A percentile compares a stretch with the other conserved stretches of the same genome.
These are phyloP conservation scores for Arachnomyces sp. DNA, from an alignment of 2,329 filamentous ascomycete genomes.

Conservation along the genomic window DNA sequence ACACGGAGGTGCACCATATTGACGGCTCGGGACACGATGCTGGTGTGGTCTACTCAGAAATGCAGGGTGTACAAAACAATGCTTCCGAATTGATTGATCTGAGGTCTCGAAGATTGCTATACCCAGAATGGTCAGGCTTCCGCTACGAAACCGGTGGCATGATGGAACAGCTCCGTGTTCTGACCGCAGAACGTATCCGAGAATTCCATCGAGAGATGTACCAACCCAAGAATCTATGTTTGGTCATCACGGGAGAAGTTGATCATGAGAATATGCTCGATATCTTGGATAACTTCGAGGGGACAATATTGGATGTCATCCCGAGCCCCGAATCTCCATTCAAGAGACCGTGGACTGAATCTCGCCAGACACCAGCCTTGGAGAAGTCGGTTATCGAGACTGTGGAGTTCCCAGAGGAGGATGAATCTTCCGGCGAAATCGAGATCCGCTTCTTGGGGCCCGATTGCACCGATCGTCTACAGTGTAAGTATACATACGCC, in stretches of 20 bases:
- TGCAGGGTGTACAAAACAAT: constrained; percentile 89
- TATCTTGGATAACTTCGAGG: constrained; percentile 81
- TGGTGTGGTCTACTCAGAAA: constrained; percentile 95
- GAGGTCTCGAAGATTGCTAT: constrained; percentile 67
- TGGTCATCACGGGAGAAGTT: constrained; percentile 86
- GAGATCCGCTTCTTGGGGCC: constrained; percentile 82
- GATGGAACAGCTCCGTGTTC: constrained; percentile 78
- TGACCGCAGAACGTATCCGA: constrained; percentile 86
- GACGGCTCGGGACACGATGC: constrained; percentile 92
- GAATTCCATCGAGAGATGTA: constrained; percentile 96
- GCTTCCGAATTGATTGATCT: constrained; percentile 82
- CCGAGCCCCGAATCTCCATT: constrained; percentile 68
- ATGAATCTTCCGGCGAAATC: constrained; percentile 87
- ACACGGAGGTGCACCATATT: constrained; percentile 93
- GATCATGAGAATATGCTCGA: constrained; percentile 71
- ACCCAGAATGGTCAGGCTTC: constrained; percentile 84
- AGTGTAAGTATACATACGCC: constrained; percentile 33
- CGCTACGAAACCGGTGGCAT: constrained; percentile 97
- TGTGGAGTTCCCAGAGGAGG: constrained; percentile 90
- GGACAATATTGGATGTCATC: constrained; percentile 73
- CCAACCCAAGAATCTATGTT: constrained; percentile 86
- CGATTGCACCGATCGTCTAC: constrained; percentile 60
- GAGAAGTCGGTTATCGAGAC: constrained; percentile 64
- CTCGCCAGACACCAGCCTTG: constrained; percentile 64
- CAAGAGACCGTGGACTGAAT: constrained; percentile 84